Evolutionary conservation across 2,329 filamentous ascomycete genomes (phyloP).

Genomic region (Didymella pomorum): DNA sequence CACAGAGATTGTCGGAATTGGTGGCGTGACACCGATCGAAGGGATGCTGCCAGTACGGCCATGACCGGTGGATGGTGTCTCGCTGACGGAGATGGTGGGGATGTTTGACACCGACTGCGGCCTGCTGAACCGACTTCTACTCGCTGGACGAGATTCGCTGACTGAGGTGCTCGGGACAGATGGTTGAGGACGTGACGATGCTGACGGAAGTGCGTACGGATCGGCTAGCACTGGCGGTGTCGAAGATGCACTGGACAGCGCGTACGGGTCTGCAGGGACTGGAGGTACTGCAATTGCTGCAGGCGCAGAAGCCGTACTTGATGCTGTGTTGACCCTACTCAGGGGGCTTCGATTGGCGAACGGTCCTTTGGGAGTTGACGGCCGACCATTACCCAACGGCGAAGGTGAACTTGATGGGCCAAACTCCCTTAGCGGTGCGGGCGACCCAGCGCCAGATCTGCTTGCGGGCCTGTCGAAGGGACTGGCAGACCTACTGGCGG

Average conservation of each 20-base stretch:
- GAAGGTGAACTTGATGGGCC: constrained; percentile 23
- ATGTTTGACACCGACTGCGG: constrained; percentile 18
- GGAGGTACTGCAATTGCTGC: constrained; percentile 41
- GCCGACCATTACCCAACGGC: constrained; percentile 36
- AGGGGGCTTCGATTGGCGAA: constrained; percentile 34
- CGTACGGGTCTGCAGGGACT: constrained; percentile 14
- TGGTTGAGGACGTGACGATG: constrained; percentile 11
- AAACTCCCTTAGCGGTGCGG: constrained; percentile 9
- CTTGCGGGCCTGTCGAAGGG: constrained; percentile 11
- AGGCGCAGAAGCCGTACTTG: constrained; percentile 24
- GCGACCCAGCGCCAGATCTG: constrained; percentile 6
- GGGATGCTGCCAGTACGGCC: constrained; percentile 29
- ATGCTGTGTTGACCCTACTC: constrained; percentile 40
- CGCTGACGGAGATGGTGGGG: constrained; percentile 32
- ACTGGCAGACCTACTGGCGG: constrained; percentile 11
- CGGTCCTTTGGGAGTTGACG: constrained; percentile 40
- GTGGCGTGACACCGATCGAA: constrained; percentile 28
- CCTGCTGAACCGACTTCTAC: constrained; percentile 8
- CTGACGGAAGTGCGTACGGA: constrained; percentile 10
- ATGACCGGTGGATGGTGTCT: constrained; percentile 33
- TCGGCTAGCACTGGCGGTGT: constrained; percentile 15
- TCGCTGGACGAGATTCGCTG: constrained; percentile 15
- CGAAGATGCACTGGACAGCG: constrained; percentile 35
- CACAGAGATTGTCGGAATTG: constrained; percentile 39
- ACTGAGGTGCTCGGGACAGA: constrained; percentile 24